Evolutionary conservation across 177 flowering plant species (phyloP), one percentile per base, ranked within the genome.

Genomic region (Vitis hybrid): DNA sequence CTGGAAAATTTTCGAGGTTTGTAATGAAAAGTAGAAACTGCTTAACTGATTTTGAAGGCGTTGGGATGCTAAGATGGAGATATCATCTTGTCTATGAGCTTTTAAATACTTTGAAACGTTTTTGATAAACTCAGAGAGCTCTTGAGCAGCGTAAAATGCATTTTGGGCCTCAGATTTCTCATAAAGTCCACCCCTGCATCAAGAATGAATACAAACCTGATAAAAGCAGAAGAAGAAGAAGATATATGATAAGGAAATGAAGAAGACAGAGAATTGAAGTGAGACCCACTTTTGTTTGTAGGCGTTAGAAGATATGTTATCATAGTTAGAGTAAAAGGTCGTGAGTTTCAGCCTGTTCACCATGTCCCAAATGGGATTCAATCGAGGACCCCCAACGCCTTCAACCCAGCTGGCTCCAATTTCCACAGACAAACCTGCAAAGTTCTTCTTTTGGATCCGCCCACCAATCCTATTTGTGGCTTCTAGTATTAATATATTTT

Each of bases 361-460:
- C 71, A 84, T 78, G 14, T 67, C 53, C 80, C 75, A 78, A 13
- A 84, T 71, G 8, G 82, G 82, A 29, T 81, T 83, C 11, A 48
- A 10, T 55, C 74, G 19, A 26, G 65, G 22, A 12, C 83, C 84
- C 7, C 75, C 74, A 53, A 77, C 81, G 8, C 84, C 80, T 67
- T 80, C 78, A 10, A 84, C 76, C 87, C 87, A 84, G 51, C 80
- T 80, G 2, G 87, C 87, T 56, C 87, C 87, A 54, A 78, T 59
- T 61, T 84, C 85, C 34, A 84, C 80, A 0, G 80, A 69, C n/a
- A 73, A 6, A 0, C 87, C 87, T 26, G 77, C 72, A 54, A 84
- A 84, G 2, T 72, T 57, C 1, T 73, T 69, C 29, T 82, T 82
- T 14, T 50, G 39, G 12, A 82, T 73, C 7, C 85, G 74, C 1